Percentiles rank a stretch among this genome's conserved stretches.
Evolutionary conservation across 805 yeast genomes (phyloP).

Genomic region (Ogataea methanolica): DNA sequence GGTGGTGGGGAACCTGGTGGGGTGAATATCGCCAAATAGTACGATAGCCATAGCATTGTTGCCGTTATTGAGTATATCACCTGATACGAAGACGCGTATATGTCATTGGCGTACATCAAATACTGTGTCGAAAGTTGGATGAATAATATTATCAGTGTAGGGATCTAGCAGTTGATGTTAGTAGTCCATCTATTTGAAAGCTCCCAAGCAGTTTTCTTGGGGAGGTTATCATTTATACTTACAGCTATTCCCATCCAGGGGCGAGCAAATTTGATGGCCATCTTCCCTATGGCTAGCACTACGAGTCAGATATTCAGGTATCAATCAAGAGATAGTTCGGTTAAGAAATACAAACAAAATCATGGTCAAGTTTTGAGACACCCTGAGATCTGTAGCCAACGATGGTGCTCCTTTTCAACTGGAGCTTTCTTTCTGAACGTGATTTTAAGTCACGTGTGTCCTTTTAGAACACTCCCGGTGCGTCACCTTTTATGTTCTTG

Average conservation of each 20-base stretch:
- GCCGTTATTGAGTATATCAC: conserved; percentile 63
- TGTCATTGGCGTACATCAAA: conserved; percentile 5
- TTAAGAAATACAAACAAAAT: too few relatives aligned
- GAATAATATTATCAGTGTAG: conserved; percentile 6
- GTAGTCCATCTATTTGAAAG: neutral
- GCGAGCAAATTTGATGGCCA: conserved; percentile 15
- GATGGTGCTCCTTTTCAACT: too few relatives aligned
- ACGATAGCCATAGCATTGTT: conserved; percentile 73
- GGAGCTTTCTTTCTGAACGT: too few relatives aligned
- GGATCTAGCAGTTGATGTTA: conserved; percentile 6
- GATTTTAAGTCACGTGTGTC: too few relatives aligned
- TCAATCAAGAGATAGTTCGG: too few relatives aligned
- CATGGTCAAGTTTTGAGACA: too few relatives aligned
- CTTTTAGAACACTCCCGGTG: too few relatives aligned
- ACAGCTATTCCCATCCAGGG: conserved; percentile 23
- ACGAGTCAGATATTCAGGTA: too few relatives aligned
- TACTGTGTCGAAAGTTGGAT: conserved; percentile 8
- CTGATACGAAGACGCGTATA: conserved; percentile 1
- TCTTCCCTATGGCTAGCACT: neutral
- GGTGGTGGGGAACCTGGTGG: conserved; percentile 68
- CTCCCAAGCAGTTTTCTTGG: too few relatives aligned
- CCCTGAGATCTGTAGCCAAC: too few relatives aligned
- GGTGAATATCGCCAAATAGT: conserved; percentile 58
- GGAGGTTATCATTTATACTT: conserved; percentile 3
- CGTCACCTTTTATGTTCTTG: too few relatives aligned